Conservation (phyloP, 1,284 basidiomycete genomes). For the Cutaneotrichosporon spelunceum region DNA sequence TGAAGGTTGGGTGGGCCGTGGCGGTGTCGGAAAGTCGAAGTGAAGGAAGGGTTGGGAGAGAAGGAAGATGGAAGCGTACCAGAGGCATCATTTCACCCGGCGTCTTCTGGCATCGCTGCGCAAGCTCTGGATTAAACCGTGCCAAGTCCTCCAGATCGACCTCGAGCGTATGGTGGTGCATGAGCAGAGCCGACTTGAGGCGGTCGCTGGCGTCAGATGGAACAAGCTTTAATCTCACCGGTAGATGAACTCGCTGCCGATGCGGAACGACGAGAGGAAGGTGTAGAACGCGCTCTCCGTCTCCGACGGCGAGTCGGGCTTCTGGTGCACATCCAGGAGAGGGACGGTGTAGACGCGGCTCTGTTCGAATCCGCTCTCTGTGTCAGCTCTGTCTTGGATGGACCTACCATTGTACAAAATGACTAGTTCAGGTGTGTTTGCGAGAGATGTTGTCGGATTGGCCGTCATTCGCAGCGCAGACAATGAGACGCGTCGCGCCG, state of each 20-base stretch:
- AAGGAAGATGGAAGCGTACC: conserved; percentile 55
- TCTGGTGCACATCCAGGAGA: conserved; percentile 60
- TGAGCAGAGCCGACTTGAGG: conserved; percentile 78
- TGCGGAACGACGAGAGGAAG: conserved; percentile 79
- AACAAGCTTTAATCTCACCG: conserved; percentile 54
- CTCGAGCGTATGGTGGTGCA: conserved; percentile 88
- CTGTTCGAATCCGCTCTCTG: conserved; percentile 66
- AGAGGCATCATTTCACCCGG: conserved; percentile 87
- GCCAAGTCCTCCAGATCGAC: conserved; percentile 87
- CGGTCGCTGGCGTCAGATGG: conserved; percentile 64
- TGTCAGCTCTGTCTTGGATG: conserved; percentile 12
- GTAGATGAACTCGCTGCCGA: conserved; percentile 85
- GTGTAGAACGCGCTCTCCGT: conserved; percentile 75
- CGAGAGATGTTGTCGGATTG: not conserved
- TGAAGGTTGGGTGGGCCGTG: no score
- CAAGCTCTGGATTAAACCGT: conserved; percentile 89
- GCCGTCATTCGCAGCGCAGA: not conserved
- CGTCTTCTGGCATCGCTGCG: conserved; percentile 80
- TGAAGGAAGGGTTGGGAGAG: not conserved
- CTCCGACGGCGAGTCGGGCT: conserved; percentile 67
- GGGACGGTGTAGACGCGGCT: conserved; percentile 75
- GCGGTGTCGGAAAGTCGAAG: no score
- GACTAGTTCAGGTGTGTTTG: conserved; percentile 1
- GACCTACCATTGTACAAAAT: conserved; percentile 8
- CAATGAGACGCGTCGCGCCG: conserved; percentile 2